Conservation (phyloP, 257 asterid genomes). For the Ilex asprella region DNA sequence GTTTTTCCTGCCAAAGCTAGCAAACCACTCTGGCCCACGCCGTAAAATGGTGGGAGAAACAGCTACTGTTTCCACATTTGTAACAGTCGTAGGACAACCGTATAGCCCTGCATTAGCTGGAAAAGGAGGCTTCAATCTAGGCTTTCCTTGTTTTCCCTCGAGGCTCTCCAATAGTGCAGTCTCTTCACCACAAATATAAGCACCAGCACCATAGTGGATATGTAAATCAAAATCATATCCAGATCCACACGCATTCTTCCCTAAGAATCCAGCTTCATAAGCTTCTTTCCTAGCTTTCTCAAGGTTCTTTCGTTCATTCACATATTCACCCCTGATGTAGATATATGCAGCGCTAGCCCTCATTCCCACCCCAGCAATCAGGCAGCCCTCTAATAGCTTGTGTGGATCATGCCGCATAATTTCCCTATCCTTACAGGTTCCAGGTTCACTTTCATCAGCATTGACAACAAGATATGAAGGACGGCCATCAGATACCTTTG, state of each 20-base stretch:
- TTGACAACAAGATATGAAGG: constrained; percentile 97
- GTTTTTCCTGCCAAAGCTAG: constrained; percentile 95
- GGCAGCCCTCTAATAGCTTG: constrained; percentile 91
- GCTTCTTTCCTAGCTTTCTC: constrained; percentile 93
- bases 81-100: constrained; percentile 97
- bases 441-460: constrained; percentile 99
- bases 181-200: constrained; percentile 98
- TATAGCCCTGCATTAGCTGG: constrained; percentile 96
- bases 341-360: constrained; percentile 94
- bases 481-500: constrained; percentile 91
- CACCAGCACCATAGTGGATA: constrained; percentile 97
- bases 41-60: constrained; percentile 95
- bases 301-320: constrained; percentile 77
- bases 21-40: constrained; percentile 99
- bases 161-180: constrained; percentile 98
- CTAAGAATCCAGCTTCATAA: constrained; percentile 78
- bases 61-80: constrained; percentile 95
- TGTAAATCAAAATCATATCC: constrained; percentile 94
- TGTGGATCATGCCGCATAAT: constrained; percentile 99
- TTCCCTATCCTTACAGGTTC: constrained; percentile 97
- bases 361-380: constrained; percentile 98
- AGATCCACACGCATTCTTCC: constrained; percentile 96
- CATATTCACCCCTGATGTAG: constrained; percentile 96
- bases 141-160: constrained; percentile 99
- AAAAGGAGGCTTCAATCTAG: constrained; percentile 97